Conservation (phyloP, 176 grass and related monocot genomes). For the barley (Hordeum vulgare) region MorexV3_pseudomolecules_assembly NC_058522.1:322788473-322788972, state of each 20-base stretch:
- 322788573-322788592: slow-evolving; percentile 39
- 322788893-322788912: neutral
- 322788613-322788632: slow-evolving; percentile 27
- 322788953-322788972: neutral
- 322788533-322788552: neutral
- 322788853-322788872: neutral
- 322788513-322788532: neutral
- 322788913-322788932: too few species aligned
- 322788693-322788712: neutral
- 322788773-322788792: neutral
- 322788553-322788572: slow-evolving; percentile 25
- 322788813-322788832: neutral
- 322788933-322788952: too few species aligned
- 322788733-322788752: neutral
- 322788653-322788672: neutral
- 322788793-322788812: neutral
- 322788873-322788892: neutral
- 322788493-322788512: too few species aligned
- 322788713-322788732: neutral
- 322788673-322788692: neutral
- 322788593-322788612: slow-evolving; percentile 47
- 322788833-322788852: too few species aligned
- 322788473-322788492: neutral
- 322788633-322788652: neutral
- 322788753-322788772: neutral